These are phyloP conservation scores for Mytilinidion resinicola DNA, from an alignment of 495 filamentous ascomycete genomes.

Conservation along the genomic window DNA sequence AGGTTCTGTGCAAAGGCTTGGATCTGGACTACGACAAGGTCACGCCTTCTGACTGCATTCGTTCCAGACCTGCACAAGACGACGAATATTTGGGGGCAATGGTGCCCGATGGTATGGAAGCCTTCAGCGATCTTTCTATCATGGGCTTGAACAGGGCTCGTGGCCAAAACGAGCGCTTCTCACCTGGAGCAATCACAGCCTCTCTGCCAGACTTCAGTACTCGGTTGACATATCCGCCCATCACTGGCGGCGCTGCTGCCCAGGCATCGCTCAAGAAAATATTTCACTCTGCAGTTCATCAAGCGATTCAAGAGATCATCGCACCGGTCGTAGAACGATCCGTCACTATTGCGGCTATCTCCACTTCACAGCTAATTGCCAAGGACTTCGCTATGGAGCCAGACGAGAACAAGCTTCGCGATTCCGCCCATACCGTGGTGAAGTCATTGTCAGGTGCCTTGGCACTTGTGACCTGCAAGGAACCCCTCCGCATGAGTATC, in stretches of 20 bases:
- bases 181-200: constrained; percentile 64
- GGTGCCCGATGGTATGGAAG: constrained; percentile 63
- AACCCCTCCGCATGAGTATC: constrained; percentile 91
- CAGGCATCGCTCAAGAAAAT: constrained; percentile 64
- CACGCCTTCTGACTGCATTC: constrained; percentile 74
- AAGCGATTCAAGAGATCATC: constrained; percentile 89
- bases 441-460: constrained; percentile 86
- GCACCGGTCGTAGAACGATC: constrained; percentile 94
- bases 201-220: constrained; percentile 72
- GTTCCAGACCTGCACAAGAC: constrained; percentile 55
- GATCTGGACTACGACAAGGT: constrained; percentile 79
- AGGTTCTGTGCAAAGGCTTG: constrained; percentile 91
- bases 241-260: constrained; percentile 53
- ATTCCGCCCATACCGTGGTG: constrained; percentile 83
- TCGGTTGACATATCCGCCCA: constrained; percentile 66
- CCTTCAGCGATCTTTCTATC: constrained; percentile 71
- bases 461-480: constrained; percentile 95
- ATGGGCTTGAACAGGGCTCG: constrained; percentile 59
- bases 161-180: constrained; percentile 64
- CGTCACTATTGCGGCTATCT: constrained; percentile 94
- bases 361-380: constrained; percentile 82
- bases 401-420: constrained; percentile 77
- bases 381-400: constrained; percentile 95
- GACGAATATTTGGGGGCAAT: constrained; percentile 50
- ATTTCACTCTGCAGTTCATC: constrained; percentile 72